Evolutionary conservation across 2,329 filamentous ascomycete species (phyloP), one percentile per base, ranked within the genome.

Genomic region (Calonectria henricotiae): DNA sequence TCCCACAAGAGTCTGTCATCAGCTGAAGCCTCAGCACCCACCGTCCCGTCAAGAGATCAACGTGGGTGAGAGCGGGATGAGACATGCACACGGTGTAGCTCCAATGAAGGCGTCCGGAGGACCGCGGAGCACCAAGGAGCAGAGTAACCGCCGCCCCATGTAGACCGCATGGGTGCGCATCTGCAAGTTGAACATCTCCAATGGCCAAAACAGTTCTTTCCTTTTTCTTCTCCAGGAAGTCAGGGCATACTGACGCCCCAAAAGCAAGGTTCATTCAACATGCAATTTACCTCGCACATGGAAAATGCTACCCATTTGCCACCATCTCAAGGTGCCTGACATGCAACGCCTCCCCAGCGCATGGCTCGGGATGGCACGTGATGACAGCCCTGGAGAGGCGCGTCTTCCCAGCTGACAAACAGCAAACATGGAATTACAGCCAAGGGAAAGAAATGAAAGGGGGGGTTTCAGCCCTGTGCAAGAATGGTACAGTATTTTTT

Each of bases 321-420:
- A 6, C 6, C 15, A 32, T 32, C 20, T 27, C 51, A 17, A 23
- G n/a, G 32, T 55, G 55, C 55, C 55, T 43, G 30, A 44, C 15
- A 32, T 44, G 37, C 25, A 63, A 47, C 61, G 41, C 27, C 43
- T 44, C 55, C 23, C 5, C 37, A 60, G 23, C 23, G 55, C 55
- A 60, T 60, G 17, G 39, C 43, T 63, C 43, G 61, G 49, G 47
- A 68, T 46, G 39, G 72, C 74, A 76, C 74, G 74, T 76, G 74
- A 76, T 68, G 39, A 15, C 39, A 9, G 39, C 27, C 55, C 55
- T 61, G 37, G 25, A 23, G 25, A 61, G 39, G 55, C 55, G 55
- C 51, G 51, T 58, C 32, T 58, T 58, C 51, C 51, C 20, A 58
- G 51, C 51, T 58, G 51, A 58, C 32, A 58, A 15, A 27, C 51